A percentile compares a stretch with the other conserved stretches of the same genome.
Evolutionary conservation across 2,329 filamentous ascomycete species (phyloP).

Genomic region (Pseudogymnoascus sp.): DNA sequence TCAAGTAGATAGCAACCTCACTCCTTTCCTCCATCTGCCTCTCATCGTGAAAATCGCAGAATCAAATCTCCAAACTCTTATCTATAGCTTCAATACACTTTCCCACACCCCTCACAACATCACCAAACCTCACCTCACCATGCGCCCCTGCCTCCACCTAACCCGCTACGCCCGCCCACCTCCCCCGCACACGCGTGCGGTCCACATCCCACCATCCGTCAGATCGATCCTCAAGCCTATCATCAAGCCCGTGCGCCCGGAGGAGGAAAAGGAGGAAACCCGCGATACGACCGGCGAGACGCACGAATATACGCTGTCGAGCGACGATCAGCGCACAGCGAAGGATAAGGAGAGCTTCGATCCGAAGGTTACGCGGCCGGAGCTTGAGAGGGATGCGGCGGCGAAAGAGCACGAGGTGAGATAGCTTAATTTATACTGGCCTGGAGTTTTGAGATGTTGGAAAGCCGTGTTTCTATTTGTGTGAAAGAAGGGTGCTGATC

Average conservation of each 20-base stretch:
- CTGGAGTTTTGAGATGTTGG: background rate
- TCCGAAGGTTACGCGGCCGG: background rate
- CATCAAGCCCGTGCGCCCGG: background rate
- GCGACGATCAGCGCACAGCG: background rate
- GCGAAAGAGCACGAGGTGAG: background rate
- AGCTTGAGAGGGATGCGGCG: background rate
- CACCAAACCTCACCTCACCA: background rate
- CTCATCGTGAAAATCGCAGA: background rate
- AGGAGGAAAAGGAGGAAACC: background rate
- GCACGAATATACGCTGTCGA: conserved; percentile 1
- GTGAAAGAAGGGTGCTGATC: background rate
- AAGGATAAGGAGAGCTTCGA: background rate
- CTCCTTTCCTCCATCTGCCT: background rate
- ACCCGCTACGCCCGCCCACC: background rate
- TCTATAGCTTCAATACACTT: background rate
- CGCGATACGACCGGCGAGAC: background rate
- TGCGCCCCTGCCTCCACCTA: background rate
- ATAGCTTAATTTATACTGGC: background rate
- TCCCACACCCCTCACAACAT: background rate
- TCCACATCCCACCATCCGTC: background rate
- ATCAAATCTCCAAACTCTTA: background rate
- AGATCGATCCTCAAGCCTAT: background rate
- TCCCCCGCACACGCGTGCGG: background rate
- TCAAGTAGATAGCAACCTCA: background rate
- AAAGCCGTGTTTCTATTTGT: background rate